phyloP scores from a whole-genome alignment of 106 monocot species.

The Cymbidium sinense region DNA sequence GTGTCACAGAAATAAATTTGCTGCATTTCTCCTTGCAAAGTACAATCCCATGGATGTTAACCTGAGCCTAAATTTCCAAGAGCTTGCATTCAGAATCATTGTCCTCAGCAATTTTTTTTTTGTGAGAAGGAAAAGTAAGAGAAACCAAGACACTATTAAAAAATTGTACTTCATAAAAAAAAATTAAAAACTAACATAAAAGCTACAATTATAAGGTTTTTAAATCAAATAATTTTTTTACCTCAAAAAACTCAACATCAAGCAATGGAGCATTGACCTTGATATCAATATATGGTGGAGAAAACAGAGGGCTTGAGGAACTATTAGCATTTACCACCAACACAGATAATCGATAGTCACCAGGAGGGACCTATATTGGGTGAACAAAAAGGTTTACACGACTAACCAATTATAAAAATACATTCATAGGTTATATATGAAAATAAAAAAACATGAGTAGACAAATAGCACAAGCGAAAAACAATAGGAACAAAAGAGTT shows the following conservation, averaged over 20 bases:
- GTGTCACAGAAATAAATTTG: conserved; percentile 42
- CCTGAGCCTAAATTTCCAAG: conserved; percentile 56
- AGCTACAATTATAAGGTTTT: not conserved
- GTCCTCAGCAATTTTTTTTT: not conserved
- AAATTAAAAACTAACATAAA: not conserved
- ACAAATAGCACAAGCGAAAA: not conserved
- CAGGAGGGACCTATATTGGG: conserved; percentile 53
- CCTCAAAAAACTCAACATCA: conserved; percentile 81
- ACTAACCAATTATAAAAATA: not conserved
- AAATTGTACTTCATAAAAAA: not conserved
- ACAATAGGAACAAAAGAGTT: not conserved
- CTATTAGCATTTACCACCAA: conserved; percentile 44
- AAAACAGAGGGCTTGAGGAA: conserved; percentile 54
- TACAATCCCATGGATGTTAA: conserved; percentile 72
- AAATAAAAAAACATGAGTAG: not conserved
- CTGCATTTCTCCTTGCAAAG: conserved; percentile 73
- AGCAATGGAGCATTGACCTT: conserved; percentile 65
- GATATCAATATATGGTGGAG: conserved; percentile 70
- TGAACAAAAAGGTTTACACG: not conserved
- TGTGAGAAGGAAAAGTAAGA: not conserved
- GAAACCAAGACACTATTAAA: not conserved
- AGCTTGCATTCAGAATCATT: conserved; percentile 3
- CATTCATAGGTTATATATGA: not conserved
- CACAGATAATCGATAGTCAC: conserved; percentile 88
- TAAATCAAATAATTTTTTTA: conserved; percentile 17